Evolutionary conservation across 2,329 filamentous ascomycete genomes (phyloP), one percentile per base, ranked within the genome.

Genomic region (Coniochaeta prunicola): DNA sequence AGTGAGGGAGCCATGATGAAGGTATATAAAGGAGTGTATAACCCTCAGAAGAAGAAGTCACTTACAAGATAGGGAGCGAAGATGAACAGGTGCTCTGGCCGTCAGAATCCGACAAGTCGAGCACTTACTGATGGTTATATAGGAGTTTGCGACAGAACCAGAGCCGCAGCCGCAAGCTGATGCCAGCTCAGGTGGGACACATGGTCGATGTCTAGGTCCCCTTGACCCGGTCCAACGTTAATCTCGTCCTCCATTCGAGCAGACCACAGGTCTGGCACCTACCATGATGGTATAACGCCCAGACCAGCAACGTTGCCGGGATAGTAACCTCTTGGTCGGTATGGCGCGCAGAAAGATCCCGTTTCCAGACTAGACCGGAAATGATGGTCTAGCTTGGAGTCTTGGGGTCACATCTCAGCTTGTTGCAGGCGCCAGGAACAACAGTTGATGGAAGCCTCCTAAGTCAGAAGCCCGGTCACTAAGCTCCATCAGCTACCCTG

Each of bases 161-260:
- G 7, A n/a, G 53, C 21, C 31, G 33, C 53, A 33, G 30, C 30
- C 33, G 28, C 30, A 26, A 55, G 30, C 21, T 28, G 26, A 34
- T 55, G n/a, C 4, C 53, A 19, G 13, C 30, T 31, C n/a, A 6
- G 30, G 13, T 24, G 12, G 10, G 31, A 33, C 28, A 55, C 30
- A 33, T 12, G 53, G 30, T 55, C 33, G 36, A 33, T 19, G 53
- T 53, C 50, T 15, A 33, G 53, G 21, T 19, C 21, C 53, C 53
- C 31, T 33, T 34, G 17, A 28, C 33, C 53, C 53, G 33, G 53
- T 33, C 28, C 33, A 55, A 53, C 50, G 53, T 55, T 55, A 34
- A 55, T 55, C 30, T 55, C 53, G 26, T 21, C 53, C 53, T 55
- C 53, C 53, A 55, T 55, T n/a, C 53, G 24, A 55, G 30, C 53